phyloP scores from a whole-genome alignment of 345 rosid genomes.

The Rhizophora mangle region DNA sequence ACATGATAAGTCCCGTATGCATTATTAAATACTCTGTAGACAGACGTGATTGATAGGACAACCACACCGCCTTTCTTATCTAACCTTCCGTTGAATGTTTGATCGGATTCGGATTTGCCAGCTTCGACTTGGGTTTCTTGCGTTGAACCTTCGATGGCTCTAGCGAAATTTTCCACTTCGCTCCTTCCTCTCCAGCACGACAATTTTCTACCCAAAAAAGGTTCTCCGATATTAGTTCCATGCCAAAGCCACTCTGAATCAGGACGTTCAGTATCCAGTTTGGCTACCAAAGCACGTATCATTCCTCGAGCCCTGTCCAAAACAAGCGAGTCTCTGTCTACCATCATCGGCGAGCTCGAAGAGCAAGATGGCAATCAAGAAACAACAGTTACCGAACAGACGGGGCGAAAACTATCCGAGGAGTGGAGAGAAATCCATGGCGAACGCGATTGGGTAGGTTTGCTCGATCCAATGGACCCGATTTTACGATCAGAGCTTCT shows the following conservation, averaged over 20 bases:
- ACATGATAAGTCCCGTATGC: too few species aligned
- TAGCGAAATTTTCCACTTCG: slow-evolving; percentile 27
- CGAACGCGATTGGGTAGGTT: slow-evolving; percentile 66
- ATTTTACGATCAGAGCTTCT: slow-evolving; percentile 67
- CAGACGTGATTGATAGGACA: too few species aligned
- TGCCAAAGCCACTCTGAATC: slow-evolving; percentile 9
- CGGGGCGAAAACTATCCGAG: slow-evolving; percentile 34
- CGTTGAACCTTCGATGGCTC: slow-evolving; percentile 32
- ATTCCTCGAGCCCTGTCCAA: slow-evolving; percentile 23
- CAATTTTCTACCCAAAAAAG: slow-evolving; percentile 1
- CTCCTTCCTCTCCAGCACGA: slow-evolving; percentile 16
- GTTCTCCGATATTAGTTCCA: slow-evolving; percentile 9
- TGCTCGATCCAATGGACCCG: slow-evolving; percentile 81
- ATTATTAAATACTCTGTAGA: too few species aligned
- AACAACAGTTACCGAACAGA: slow-evolving; percentile 6
- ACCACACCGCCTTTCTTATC: too few species aligned
- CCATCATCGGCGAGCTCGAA: slow-evolving; percentile 19
- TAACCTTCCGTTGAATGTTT: too few species aligned
- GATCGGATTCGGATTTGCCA: too few species aligned
- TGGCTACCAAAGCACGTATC: slow-evolving; percentile 3
- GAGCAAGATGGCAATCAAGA: slow-evolving; percentile 15
- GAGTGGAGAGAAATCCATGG: slow-evolving; percentile 80
- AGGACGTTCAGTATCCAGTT: background rate
- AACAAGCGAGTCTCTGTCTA: slow-evolving; percentile 36
- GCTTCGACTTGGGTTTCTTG: too few species aligned